Evolutionary conservation across 2,329 filamentous ascomycete genomes (phyloP), one percentile per base, ranked within the genome.

Genomic region (Fusarium temperatum): DNA sequence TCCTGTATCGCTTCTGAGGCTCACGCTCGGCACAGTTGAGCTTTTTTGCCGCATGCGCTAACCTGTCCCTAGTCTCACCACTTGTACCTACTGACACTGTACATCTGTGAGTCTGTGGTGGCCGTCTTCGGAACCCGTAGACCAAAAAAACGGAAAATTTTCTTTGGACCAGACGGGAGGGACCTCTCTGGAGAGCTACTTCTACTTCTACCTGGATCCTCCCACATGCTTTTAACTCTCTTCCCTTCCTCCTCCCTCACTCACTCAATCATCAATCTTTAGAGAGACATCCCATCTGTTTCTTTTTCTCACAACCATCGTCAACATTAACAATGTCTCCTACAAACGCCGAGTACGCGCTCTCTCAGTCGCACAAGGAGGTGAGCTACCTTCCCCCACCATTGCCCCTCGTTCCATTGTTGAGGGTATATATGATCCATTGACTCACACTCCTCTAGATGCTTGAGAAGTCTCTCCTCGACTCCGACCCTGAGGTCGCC

Each of bases 391-490:
- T 13, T 35, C 67, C 62, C 74, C 69, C 50, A 35, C 75, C 68
- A 74, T 80, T 79, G 75, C 75, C 62, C 73, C 53, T 54, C 60
- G 60, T 64, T 55, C 26, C 32, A n/a, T 17, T 53, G 15, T 24
- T 6, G 32, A 57, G 65, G 45, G 41, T 10, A 57, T 70, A n/a
- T 36, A 47, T 66, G 50, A 58, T 65, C 32, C 26, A 55, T 62
- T 78, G 64, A 71, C 68, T 69, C 63, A 75, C 54, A 32, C 55
- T 36, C 73, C 13, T 73, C 45, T 65, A 98, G 95, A 92, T 98
- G 90, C 94, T 99, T 88, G 94, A 98, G 90, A 96, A 94, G 88
- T 93, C 94, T 84, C 91, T 99, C 80, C 87, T 96, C 80, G 94
- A 98, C 79, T 92, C 93, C 65, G 96, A 99, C 85, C 93, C 94